A percentile compares a stretch with the other conserved stretches of the same genome.
Evolutionary conservation across 2,329 filamentous ascomycete species (phyloP).

Genomic region (Aphanocladium album): DNA sequence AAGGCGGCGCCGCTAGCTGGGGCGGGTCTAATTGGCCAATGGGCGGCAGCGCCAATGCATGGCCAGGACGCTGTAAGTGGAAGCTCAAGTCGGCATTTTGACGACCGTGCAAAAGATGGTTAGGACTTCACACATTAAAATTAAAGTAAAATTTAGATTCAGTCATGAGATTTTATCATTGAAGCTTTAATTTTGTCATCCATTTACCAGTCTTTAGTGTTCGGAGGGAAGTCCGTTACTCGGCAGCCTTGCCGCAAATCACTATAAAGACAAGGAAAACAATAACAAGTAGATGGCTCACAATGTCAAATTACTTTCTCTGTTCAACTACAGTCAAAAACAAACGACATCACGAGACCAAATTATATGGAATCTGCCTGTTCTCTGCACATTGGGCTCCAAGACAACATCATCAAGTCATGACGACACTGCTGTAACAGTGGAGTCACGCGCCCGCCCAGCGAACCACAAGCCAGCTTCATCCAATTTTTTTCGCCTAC

Average conservation of each 20-base stretch:
- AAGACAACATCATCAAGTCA: background rate
- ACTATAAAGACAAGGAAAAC: too few relatives aligned
- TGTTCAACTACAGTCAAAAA: too few relatives aligned
- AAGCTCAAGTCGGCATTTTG: background rate
- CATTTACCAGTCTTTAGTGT: too few relatives aligned
- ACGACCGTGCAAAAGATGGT: background rate
- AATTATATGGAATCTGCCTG: background rate
- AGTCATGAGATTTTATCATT: too few relatives aligned
- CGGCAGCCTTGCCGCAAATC: too few relatives aligned
- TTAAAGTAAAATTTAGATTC: too few relatives aligned
- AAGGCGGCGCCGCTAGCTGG: background rate
- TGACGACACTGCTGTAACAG: conserved; percentile 3
- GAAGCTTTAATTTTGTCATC: too few relatives aligned
- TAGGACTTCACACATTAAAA: too few relatives aligned
- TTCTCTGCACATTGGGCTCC: background rate
- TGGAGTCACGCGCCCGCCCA: background rate
- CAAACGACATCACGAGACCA: background rate
- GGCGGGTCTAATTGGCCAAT: conserved; percentile 2
- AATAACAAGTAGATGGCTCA: too few relatives aligned
- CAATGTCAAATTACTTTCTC: too few relatives aligned
- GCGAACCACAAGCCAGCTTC: background rate
- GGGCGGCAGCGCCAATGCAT: background rate
- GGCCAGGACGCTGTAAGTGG: background rate
- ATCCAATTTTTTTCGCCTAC: background rate
- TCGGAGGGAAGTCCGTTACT: too few relatives aligned